These are phyloP conservation scores for Ceratocystiopsis brevicomis DNA, from an alignment of 2,329 filamentous ascomycete genomes.

Conservation along the genomic window DNA sequence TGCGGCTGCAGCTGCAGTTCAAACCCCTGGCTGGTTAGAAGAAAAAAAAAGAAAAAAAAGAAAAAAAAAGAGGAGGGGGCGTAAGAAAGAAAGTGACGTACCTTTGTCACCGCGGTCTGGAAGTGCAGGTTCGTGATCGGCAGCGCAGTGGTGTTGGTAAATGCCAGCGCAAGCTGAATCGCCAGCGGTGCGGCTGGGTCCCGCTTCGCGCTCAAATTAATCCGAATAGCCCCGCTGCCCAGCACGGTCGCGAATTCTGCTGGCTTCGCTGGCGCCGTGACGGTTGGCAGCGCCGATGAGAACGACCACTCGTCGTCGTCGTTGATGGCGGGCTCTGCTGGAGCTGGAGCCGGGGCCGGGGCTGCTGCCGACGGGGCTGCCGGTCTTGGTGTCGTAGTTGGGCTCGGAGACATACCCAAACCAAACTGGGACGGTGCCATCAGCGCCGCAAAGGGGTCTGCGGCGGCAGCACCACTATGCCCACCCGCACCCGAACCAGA, in stretches of 20 bases:
- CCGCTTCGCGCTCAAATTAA: constrained; percentile 54
- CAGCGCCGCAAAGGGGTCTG: constrained; percentile 36
- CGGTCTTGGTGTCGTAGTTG: no score
- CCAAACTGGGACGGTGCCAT: background rate
- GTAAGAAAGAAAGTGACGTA: constrained; percentile 20
- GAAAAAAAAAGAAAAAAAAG: background rate
- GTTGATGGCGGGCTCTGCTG: constrained; percentile 14
- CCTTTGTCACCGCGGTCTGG: constrained; percentile 85
- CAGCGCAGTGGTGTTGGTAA: constrained; percentile 61
- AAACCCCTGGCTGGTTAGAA: constrained; percentile 39
- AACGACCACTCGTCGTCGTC: constrained; percentile 93
- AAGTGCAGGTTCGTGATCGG: constrained; percentile 68
- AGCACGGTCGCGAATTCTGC: constrained; percentile 46
- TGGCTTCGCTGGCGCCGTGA: constrained; percentile 26
- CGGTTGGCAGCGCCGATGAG: constrained; percentile 59
- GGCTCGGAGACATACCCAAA: no score
- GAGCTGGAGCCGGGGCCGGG: constrained; percentile 13
- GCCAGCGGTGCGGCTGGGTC: constrained; percentile 30
- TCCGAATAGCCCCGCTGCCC: constrained; percentile 48
- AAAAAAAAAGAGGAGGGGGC: background rate
- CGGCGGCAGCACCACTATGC: constrained; percentile 11
- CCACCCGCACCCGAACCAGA: constrained; percentile 12
- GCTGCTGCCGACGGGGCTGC: constrained; percentile 6
- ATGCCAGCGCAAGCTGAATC: constrained; percentile 56
- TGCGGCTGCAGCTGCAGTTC: constrained; percentile 71